Evolutionary conservation across 352 stramenopile genomes (phyloP).

Genomic region (Globisporangium alternatum): DNA sequence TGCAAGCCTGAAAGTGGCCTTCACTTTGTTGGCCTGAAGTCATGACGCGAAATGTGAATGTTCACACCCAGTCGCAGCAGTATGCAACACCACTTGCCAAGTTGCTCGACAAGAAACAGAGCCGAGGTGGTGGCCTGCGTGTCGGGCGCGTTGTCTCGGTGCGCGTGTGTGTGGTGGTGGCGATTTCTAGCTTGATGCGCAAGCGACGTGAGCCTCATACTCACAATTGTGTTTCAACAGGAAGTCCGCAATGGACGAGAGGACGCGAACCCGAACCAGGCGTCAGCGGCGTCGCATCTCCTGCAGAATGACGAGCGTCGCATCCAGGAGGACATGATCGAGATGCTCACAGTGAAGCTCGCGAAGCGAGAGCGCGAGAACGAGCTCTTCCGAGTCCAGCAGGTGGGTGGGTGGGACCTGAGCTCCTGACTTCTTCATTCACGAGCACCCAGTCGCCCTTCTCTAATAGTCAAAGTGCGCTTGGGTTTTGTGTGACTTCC

Average conservation of each 20-base stretch:
- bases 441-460: too few relatives aligned
- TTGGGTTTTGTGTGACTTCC: too few relatives aligned
- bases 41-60: neutral
- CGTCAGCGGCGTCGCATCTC: constrained; percentile 19
- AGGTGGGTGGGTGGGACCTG: constrained; percentile 21
- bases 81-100: constrained; percentile 1
- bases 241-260: constrained; percentile 25
- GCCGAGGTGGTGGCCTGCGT: constrained; percentile 37
- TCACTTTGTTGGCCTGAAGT: neutral
- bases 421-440: neutral
- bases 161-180: constrained; percentile 8
- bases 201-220: too few relatives aligned
- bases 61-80: neutral
- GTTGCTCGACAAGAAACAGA: constrained; percentile 10
- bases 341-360: constrained; percentile 60
- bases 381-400: constrained; percentile 43
- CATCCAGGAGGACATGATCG: constrained; percentile 56
- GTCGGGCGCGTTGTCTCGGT: constrained; percentile 55
- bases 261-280: constrained; percentile 20
- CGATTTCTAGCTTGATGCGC: neutral
- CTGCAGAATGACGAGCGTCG: constrained; percentile 45
- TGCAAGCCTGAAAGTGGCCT: neutral
- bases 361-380: constrained; percentile 64
- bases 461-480: too few relatives aligned
- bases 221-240: constrained; percentile 16